Base-by-base conservation (phyloP, 176 grass and related monocot genomes). In the Poa pratensis region DNA sequence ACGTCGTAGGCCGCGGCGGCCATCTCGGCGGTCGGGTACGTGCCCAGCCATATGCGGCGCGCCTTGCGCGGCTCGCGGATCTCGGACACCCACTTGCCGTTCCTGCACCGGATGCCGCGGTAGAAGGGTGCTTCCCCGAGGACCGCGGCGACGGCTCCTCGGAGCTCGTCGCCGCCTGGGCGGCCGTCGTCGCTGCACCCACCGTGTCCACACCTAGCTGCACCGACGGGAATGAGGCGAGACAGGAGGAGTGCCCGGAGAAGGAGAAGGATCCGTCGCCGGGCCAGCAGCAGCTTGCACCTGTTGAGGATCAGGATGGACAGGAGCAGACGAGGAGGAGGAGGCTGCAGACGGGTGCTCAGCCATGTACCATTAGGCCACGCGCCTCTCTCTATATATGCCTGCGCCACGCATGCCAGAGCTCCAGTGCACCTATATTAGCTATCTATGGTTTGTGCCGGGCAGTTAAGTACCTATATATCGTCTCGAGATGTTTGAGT, bases 11-110 rank as follows among this genome's bases (percentile, higher is more conserved):
- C 95, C 3, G 76, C 87, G 11, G 95, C 95, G 9, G 95, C 95
- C 93, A 97, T 97, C 87, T 95, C 91, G 43, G 95, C 80, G 0
- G 85, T 97, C 80, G 89, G 91, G 86, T 89, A 97, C 32, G 95
- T 97, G 72, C 95, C 95, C 27, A 97, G 95, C 95, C 95, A 97
- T 87, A 97, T 97, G 54, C 95, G 86, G 23, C 79, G 88, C 46
- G 95, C 72, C 88, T 97, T 97, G 23, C 95, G 90, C 12, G 95
- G 95, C 89, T 97, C 95, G 51, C 95, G 91, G 78, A 97, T 95
- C 89, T 97, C 95, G 24, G 95, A 97, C 64, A 97, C 95, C 95
- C 95, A 97, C 89, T 97, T 97, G 65, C 95, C 92, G 89, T 91
- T 95, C 79, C 95, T 53, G 85, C 87, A 86, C 22, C 95, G 91